These are phyloP conservation scores for Candida nitratophila DNA, from an alignment of 805 yeast species.

Conservation along the genomic window DNA sequence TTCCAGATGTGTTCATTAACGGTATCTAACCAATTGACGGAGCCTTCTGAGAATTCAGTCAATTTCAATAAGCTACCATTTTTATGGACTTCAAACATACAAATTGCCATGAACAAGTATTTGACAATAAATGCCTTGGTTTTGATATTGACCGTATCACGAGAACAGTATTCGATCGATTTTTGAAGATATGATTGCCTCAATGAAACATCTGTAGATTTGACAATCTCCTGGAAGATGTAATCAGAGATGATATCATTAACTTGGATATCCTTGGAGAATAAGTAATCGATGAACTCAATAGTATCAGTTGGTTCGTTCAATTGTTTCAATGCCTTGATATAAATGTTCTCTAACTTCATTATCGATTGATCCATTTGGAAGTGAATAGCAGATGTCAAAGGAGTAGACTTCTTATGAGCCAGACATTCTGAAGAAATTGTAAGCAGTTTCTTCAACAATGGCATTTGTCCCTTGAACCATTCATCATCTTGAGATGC, in stretches of 20 bases:
- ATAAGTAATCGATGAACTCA: slow-evolving; percentile 30
- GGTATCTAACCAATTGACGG: slow-evolving; percentile 56
- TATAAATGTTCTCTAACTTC: slow-evolving; percentile 47
- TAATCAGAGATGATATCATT: slow-evolving; percentile 47
- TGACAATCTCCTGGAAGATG: slow-evolving; percentile 49
- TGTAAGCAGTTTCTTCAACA: slow-evolving; percentile 35
- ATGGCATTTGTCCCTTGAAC: slow-evolving; percentile 45
- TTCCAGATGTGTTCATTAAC: slow-evolving; percentile 71
- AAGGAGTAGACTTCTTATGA: slow-evolving; percentile 32
- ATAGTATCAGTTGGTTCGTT: slow-evolving; percentile 14
- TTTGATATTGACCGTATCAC: slow-evolving; percentile 34
- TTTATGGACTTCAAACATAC: slow-evolving; percentile 52
- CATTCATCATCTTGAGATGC: slow-evolving; percentile 39
- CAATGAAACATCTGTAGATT: slow-evolving; percentile 35
- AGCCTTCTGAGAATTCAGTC: slow-evolving; percentile 9
- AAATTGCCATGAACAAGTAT: slow-evolving; percentile 56
- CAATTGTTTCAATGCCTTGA: slow-evolving; percentile 17
- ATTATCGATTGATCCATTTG: slow-evolving; percentile 65
- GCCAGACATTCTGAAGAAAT: slow-evolving; percentile 36
- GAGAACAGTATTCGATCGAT: slow-evolving; percentile 43
- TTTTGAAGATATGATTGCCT: slow-evolving; percentile 46
- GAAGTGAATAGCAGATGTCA: slow-evolving; percentile 57
- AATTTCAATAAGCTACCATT: slow-evolving; percentile 28
- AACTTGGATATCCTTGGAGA: slow-evolving; percentile 38
- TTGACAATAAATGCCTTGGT: slow-evolving; percentile 59